phyloP scores from a whole-genome alignment of 306 rosid species.

The Corylus americana region DNA sequence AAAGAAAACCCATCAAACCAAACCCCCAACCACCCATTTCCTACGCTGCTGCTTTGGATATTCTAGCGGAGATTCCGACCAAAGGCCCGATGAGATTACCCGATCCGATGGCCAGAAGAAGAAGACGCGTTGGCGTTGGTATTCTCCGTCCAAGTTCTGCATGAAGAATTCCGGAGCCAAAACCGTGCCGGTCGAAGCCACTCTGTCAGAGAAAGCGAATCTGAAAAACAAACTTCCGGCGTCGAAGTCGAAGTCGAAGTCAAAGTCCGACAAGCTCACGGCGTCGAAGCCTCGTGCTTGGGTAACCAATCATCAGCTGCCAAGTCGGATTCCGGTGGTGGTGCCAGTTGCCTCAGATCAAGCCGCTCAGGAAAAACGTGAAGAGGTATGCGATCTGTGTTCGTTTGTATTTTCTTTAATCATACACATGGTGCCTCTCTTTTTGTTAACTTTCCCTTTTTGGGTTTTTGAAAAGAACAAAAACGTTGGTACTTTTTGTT shows the following conservation, averaged over 20 bases:
- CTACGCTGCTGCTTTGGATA: slow-evolving; percentile 60
- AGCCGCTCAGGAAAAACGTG: slow-evolving; percentile 16
- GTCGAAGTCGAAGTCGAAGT: slow-evolving; percentile 45
- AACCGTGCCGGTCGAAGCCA: slow-evolving; percentile 60
- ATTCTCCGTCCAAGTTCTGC: slow-evolving; percentile 33
- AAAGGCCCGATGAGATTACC: not conserved
- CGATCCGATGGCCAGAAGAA: slow-evolving; percentile 8
- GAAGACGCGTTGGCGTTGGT: slow-evolving; percentile 22
- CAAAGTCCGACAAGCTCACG: slow-evolving; percentile 18
- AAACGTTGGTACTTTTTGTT: not conserved
- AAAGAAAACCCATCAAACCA: slow-evolving; percentile 7
- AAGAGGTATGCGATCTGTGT: slow-evolving; percentile 29
- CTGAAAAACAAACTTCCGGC: slow-evolving; percentile 16
- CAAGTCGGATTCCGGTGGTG: slow-evolving; percentile 16
- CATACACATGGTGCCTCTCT: too few relatives aligned
- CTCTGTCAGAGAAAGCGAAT: slow-evolving; percentile 21
- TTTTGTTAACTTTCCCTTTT: too few relatives aligned
- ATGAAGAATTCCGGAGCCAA: slow-evolving; percentile 34
- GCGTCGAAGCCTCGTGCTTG: not conserved
- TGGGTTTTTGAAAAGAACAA: not conserved
- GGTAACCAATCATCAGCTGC: slow-evolving; percentile 10
- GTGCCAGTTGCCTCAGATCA: slow-evolving; percentile 30
- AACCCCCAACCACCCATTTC: slow-evolving; percentile 31
- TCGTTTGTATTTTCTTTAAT: not conserved
- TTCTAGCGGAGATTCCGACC: not conserved